A percentile compares a stretch with the other conserved stretches of the same genome.
Evolutionary conservation across 2,329 filamentous ascomycete species (phyloP).

Genomic region (Epichloe hybrida): DNA sequence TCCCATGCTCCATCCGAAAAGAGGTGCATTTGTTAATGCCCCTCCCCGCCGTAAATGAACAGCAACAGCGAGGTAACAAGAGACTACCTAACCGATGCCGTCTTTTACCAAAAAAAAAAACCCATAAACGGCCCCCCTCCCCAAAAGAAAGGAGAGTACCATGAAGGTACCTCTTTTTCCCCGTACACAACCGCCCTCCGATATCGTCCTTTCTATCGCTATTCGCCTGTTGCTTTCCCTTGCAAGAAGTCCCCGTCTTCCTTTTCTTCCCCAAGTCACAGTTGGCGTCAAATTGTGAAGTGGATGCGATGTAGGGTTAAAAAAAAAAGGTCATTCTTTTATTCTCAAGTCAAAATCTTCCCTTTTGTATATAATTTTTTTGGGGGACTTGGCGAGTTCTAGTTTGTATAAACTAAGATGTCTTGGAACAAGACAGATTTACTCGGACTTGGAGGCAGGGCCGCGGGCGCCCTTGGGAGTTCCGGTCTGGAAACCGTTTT

Average conservation of each 20-base stretch:
- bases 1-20: no score
- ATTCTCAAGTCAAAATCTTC: not conserved
- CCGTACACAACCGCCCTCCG: no score
- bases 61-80: not conserved
- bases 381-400: constrained; percentile 6
- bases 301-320: not conserved
- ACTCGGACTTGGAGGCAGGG: constrained; percentile 11
- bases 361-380: constrained; percentile 1
- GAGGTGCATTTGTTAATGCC: no score
- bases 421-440: not conserved
- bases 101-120: not conserved
- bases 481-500: constrained; percentile 92
- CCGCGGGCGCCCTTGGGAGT: constrained; percentile 65
- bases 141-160: not conserved
- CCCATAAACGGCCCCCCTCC: not conserved
- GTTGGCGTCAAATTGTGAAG: constrained; percentile 5
- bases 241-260: no score
- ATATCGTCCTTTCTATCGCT: no score
- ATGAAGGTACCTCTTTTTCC: no score
- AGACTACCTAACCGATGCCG: not conserved
- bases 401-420: not conserved
- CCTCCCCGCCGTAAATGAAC: not conserved
- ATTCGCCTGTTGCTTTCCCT: no score
- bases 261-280: not conserved
- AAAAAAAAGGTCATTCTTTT: not conserved